Evolutionary conservation across 208 protist species (phyloP), one percentile per base, ranked within the genome.

Genomic region (Leishmania martiniquensis): DNA sequence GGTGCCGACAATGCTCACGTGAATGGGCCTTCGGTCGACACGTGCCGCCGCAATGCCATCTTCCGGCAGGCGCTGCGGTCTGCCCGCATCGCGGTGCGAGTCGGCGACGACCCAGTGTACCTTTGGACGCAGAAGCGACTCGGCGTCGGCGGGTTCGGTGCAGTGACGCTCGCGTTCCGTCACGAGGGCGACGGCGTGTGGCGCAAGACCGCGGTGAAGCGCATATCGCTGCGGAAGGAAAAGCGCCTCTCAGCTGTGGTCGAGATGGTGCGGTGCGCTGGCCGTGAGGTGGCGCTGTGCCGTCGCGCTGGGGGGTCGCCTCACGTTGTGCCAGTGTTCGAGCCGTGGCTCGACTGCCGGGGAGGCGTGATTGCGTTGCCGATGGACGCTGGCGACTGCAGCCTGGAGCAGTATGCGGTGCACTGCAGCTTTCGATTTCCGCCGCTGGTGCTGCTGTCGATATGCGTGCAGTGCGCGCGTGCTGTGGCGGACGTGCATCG

Each of bases 401-500:
- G 42, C 55, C 60, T 82, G 39, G 22, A 67, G 34, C 44, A 32
- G 39, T 82, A 77, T 72, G 72, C 55, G n/a, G 2, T 47, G 54
- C 25, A 2, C 25, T 66, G 72, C 72, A 44, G 65, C 32, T 55
- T 15, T 39, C 17, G 7, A 13, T 51, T 74, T 39, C 72, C 71
- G 25, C 54, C 71, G 37, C n/a, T 22, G 51, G 74, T 69, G 42
- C 72, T 82, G n/a, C 51, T 77, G 42, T 76, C 78, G 32, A 51
- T 82, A 1, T 77, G 71, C 54, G 44, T 25, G 62, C 72, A 82
- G 72, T 73, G 69, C 72, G 34, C 72, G 20, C 17, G 29, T 29
- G 78, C 72, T n/a, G 75, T 99, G 44, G 95, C 99, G 87, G 98
- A 94, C 78, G 73, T 99, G 39, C 99, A 99, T 84, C 78, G 76